Conservation (phyloP, 139 green algal genomes). For the Ettlia oleoabundans region DNA sequence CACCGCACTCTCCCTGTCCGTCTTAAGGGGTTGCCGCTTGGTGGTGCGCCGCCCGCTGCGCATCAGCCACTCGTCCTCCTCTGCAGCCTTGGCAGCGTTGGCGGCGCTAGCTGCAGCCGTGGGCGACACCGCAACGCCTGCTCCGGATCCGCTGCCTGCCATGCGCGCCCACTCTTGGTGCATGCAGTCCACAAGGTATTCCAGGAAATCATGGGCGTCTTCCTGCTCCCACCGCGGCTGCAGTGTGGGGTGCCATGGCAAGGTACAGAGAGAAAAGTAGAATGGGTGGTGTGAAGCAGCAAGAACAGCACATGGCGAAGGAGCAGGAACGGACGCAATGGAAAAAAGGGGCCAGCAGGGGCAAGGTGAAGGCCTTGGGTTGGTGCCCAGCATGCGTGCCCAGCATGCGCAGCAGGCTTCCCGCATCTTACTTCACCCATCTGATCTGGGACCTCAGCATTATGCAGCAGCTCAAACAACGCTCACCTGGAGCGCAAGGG, state of each 20-base stretch:
- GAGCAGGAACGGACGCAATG: no score
- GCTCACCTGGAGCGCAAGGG: slow-evolving; percentile 7
- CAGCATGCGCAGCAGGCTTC: no score
- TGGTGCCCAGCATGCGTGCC: no score
- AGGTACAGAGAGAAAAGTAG: no score
- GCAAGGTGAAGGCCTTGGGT: no score
- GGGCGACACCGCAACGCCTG: neutral
- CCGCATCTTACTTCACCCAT: no score
- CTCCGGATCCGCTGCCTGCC: neutral
- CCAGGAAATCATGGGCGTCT: slow-evolving; percentile 86
- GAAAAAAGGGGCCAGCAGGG: no score
- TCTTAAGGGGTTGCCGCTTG: slow-evolving; percentile 28
- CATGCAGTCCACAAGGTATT: slow-evolving; percentile 72
- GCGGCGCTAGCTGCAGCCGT: slow-evolving; percentile 2
- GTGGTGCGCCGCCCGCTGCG: slow-evolving; percentile 39
- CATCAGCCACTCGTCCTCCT: slow-evolving; percentile 43
- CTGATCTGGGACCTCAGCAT: no score
- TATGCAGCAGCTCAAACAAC: neutral
- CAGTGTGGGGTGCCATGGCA: no score
- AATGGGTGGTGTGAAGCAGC: neutral
- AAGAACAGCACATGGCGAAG: no score
- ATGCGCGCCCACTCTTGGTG: slow-evolving; percentile 73
- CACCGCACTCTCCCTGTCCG: slow-evolving; percentile 18
- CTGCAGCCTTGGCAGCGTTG: neutral
- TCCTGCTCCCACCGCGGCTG: slow-evolving; percentile 74